phyloP scores from a whole-genome alignment of 345 rosid species.

The Nasturtium officinale region DNA sequence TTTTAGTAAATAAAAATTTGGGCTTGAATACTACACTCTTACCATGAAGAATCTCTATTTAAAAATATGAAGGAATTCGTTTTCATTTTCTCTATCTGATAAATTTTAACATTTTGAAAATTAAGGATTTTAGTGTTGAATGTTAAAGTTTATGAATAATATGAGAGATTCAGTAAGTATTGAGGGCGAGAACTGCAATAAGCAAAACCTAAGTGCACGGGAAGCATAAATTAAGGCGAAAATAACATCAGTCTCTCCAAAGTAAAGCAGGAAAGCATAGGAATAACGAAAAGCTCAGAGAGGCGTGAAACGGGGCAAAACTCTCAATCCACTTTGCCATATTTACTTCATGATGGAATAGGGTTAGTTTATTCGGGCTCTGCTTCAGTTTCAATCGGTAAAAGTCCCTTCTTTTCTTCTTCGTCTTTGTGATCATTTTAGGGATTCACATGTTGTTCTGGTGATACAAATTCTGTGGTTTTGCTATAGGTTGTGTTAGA shows the following conservation, averaged over 20 bases:
- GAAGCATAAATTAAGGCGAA: constrained; percentile 11
- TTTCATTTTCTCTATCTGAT: not conserved
- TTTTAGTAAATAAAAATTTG: not conserved
- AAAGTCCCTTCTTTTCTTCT: not conserved
- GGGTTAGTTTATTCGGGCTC: constrained; percentile 24
- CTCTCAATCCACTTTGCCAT: constrained; percentile 20
- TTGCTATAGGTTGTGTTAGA: constrained; percentile 21
- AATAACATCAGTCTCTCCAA: constrained; percentile 8
- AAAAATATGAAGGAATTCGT: not conserved
- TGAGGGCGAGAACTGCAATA: constrained; percentile 26
- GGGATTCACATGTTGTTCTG: constrained; percentile 25
- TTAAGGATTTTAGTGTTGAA: too few relatives aligned
- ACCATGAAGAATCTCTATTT: too few relatives aligned
- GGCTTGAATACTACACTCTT: not conserved
- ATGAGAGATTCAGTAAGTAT: not conserved
- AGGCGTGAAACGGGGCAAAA: constrained; percentile 7
- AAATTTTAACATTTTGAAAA: not conserved
- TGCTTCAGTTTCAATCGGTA: constrained; percentile 29
- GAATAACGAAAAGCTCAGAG: not conserved
- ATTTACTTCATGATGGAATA: constrained; percentile 1
- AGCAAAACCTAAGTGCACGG: constrained; percentile 17
- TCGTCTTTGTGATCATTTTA: not conserved
- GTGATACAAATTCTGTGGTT: not conserved
- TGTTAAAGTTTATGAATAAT: not conserved
- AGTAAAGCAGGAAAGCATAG: not conserved